Percentiles rank a stretch among this genome's conserved stretches.
These are phyloP conservation scores for Mycogone perniciosa DNA, from an alignment of 2,329 filamentous ascomycete genomes.

Conservation along the genomic window DNA sequence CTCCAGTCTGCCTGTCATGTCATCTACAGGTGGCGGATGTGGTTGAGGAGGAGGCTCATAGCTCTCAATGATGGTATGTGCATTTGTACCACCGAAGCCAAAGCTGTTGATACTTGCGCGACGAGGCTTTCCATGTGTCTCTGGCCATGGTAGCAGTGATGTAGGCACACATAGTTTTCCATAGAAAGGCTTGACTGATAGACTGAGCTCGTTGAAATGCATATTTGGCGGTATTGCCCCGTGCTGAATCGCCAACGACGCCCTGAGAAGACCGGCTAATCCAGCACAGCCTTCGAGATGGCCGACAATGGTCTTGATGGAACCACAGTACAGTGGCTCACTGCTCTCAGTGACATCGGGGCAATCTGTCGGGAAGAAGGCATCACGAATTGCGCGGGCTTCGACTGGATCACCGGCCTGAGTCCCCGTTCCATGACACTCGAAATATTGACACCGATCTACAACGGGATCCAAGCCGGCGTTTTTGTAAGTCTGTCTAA, in stretches of 20 bases:
- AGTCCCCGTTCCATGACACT: slow-evolving; percentile 38
- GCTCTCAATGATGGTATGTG: slow-evolving; percentile 33
- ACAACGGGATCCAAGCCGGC: slow-evolving; percentile 23
- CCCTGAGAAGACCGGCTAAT: slow-evolving; percentile 4
- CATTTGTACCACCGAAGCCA: slow-evolving; percentile 41
- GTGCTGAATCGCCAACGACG: neutral
- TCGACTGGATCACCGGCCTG: slow-evolving; percentile 42
- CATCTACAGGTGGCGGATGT: neutral
- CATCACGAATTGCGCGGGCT: neutral
- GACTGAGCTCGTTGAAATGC: slow-evolving; percentile 24
- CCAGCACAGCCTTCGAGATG: slow-evolving; percentile 5
- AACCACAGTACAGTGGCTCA: slow-evolving; percentile 1
- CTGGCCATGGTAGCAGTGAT: slow-evolving; percentile 18
- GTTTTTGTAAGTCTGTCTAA: slow-evolving; percentile 21
- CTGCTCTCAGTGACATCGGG: neutral
- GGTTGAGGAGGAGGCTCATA: slow-evolving; percentile 1
- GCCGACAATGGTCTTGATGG: slow-evolving; percentile 10
- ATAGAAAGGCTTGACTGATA: slow-evolving; percentile 20
- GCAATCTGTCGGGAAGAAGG: neutral
- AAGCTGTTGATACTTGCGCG: slow-evolving; percentile 25
- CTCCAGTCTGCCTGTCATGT: neutral
- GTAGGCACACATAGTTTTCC: slow-evolving; percentile 18
- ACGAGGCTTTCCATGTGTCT: neutral
- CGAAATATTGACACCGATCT: slow-evolving; percentile 36
- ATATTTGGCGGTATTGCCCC: slow-evolving; percentile 26